These are phyloP conservation scores for Ogataea angusta DNA, from an alignment of 805 yeast genomes.

Conservation along the genomic window DNA sequence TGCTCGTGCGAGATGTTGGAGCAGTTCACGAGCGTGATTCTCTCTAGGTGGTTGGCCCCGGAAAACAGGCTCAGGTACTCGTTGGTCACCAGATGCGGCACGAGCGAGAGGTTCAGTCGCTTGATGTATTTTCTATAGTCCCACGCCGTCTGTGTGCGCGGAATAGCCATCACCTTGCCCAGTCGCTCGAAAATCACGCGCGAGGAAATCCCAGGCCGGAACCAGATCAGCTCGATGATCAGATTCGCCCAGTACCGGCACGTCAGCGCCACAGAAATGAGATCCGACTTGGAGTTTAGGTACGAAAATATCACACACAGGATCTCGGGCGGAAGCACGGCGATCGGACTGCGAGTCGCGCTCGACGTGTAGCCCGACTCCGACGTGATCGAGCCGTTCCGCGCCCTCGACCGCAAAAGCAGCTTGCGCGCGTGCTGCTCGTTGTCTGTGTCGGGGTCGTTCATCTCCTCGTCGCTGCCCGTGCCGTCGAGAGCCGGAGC, in stretches of 20 bases:
- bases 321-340: constrained; percentile 56
- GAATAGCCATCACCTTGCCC: constrained; percentile 50
- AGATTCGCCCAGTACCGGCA: constrained; percentile 79
- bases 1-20: constrained; percentile 56
- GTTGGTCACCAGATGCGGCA: constrained; percentile 66
- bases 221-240: constrained; percentile 80
- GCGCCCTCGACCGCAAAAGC: constrained; percentile 27
- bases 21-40: constrained; percentile 84
- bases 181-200: constrained; percentile 50
- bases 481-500: constrained; percentile 3
- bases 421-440: constrained; percentile 31
- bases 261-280: constrained; percentile 61
- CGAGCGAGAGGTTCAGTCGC: constrained; percentile 74
- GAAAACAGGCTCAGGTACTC: constrained; percentile 55
- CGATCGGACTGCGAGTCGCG: constrained; percentile 32
- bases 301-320: constrained; percentile 64
- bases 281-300: constrained; percentile 55
- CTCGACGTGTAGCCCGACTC: constrained; percentile 12
- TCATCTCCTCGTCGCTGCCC: constrained; percentile 24
- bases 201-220: constrained; percentile 70
- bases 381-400: constrained; percentile 20
- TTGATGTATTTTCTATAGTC: constrained; percentile 68
- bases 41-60: constrained; percentile 74
- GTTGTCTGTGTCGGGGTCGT: constrained; percentile 34
- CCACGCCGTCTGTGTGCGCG: constrained; percentile 52